Conservation (phyloP, 495 filamentous ascomycete species). For the Niebla homalea region DNA sequence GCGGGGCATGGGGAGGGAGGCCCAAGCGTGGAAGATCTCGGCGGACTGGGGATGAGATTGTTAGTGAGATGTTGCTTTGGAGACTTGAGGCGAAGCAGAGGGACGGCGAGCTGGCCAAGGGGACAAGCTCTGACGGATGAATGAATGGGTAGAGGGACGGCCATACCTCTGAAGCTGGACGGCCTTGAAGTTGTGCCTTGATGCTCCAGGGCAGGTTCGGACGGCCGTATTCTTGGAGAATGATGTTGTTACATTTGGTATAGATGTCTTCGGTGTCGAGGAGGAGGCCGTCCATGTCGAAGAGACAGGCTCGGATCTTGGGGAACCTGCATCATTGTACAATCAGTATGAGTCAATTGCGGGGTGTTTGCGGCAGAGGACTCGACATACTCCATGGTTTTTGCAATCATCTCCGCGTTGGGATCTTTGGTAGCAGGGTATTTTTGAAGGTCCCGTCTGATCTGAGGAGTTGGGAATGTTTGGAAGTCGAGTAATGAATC, state of each 20-base stretch:
- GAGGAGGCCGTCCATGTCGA: constrained; percentile 96
- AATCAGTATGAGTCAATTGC: constrained; percentile 12
- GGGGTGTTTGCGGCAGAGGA: constrained; percentile 6
- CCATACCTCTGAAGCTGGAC: constrained; percentile 56
- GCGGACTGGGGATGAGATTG: constrained; percentile 24
- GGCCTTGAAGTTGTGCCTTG: constrained; percentile 92
- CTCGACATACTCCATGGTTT: constrained; percentile 10
- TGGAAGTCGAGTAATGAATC: too few species aligned
- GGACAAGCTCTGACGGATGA: too few species aligned
- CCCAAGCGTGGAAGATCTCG: constrained; percentile 67
- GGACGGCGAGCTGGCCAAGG: not conserved
- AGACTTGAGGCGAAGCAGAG: constrained; percentile 21
- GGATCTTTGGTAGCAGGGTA: too few species aligned
- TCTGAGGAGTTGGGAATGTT: too few species aligned
- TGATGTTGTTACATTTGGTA: constrained; percentile 64
- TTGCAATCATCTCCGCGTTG: not conserved
- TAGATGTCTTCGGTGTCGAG: constrained; percentile 92
- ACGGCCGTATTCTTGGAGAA: constrained; percentile 61
- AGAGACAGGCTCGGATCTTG: constrained; percentile 81
- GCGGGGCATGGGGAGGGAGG: constrained; percentile 61
- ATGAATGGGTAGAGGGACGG: not conserved
- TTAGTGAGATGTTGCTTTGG: constrained; percentile 14
- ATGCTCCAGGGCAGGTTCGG: constrained; percentile 75
- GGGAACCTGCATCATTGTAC: constrained; percentile 40
- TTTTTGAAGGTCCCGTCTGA: too few species aligned